phyloP scores from a whole-genome alignment of 2,329 filamentous ascomycete species.

The Cytospora leucostoma region DNA sequence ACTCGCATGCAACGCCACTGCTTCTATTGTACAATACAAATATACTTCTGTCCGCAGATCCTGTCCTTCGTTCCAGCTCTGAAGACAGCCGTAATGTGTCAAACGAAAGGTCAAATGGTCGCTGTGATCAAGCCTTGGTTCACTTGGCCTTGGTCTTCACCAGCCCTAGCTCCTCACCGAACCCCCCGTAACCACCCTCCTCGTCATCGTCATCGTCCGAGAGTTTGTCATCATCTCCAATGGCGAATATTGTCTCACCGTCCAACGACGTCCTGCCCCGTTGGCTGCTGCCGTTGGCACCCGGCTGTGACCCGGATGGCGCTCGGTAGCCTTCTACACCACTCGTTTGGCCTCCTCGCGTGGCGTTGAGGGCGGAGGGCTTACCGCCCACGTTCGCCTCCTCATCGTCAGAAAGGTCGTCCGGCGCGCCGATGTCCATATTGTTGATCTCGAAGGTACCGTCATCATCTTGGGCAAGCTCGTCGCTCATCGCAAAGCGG shows the following conservation, averaged over 20 bases:
- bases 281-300: slow-evolving; percentile 28
- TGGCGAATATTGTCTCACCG: slow-evolving; percentile 93
- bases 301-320: slow-evolving; percentile 19
- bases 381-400: slow-evolving; percentile 52
- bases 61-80: neutral
- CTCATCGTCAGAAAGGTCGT: slow-evolving; percentile 63
- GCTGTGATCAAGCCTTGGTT: neutral
- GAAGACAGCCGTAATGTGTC: neutral
- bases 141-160: slow-evolving; percentile 49
- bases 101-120: neutral
- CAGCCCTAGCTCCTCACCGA: slow-evolving; percentile 59
- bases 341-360: slow-evolving; percentile 24
- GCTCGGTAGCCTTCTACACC: slow-evolving; percentile 21
- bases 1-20: slow-evolving; percentile 21
- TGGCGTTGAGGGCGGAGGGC: slow-evolving; percentile 29
- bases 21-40: slow-evolving; percentile 22
- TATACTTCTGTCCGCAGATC: neutral
- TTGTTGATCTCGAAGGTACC: slow-evolving; percentile 93
- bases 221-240: slow-evolving; percentile 86
- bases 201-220: slow-evolving; percentile 64
- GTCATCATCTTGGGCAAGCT: slow-evolving; percentile 91
- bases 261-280: slow-evolving; percentile 61
- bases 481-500: slow-evolving; percentile 97
- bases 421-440: slow-evolving; percentile 81
- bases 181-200: slow-evolving; percentile 35